Conservation (phyloP, 768 basidiomycete species). For the Lactarius tabidus region DNA sequence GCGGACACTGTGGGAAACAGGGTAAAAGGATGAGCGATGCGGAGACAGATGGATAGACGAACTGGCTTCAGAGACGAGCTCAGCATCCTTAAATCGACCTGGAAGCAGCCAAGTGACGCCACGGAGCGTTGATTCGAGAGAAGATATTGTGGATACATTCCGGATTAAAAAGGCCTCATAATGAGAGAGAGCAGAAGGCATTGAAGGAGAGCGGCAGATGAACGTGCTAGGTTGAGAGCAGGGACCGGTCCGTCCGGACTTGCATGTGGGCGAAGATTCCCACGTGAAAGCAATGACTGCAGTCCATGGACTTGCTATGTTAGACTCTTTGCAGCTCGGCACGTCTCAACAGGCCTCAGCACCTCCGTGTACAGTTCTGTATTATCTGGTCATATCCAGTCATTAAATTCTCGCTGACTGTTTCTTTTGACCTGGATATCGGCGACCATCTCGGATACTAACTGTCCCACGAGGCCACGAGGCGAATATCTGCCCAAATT, state of each 20-base stretch:
- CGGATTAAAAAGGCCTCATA: slow-evolving; percentile 83
- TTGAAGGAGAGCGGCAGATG: slow-evolving; percentile 30
- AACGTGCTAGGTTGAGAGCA: not conserved
- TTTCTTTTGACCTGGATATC: not conserved
- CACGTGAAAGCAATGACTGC: slow-evolving; percentile 1
- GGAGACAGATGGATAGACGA: slow-evolving; percentile 39
- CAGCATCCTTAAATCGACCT: slow-evolving; percentile 95
- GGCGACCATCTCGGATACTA: not conserved
- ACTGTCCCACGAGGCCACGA: slow-evolving; percentile 13
- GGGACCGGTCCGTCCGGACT: not conserved
- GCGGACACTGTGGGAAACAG: slow-evolving; percentile 62
- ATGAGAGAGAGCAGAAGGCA: slow-evolving; percentile 60
- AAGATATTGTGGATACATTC: slow-evolving; percentile 81
- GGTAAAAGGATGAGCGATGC: slow-evolving; percentile 12
- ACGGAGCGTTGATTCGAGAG: slow-evolving; percentile 83
- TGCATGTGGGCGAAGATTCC: not conserved
- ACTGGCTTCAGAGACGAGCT: slow-evolving; percentile 92
- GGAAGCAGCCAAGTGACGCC: slow-evolving; percentile 95
- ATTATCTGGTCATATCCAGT: not conserved
- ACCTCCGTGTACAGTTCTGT: not conserved
- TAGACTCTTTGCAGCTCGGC: not conserved
- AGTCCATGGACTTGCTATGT: not conserved
- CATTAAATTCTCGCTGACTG: not conserved
- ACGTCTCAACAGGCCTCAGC: too few relatives aligned
- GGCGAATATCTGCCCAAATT: slow-evolving; percentile 11